These are phyloP conservation scores for Stachybotrys chartarum DNA, from an alignment of 2,329 filamentous ascomycete genomes.

Conservation along the genomic window DNA sequence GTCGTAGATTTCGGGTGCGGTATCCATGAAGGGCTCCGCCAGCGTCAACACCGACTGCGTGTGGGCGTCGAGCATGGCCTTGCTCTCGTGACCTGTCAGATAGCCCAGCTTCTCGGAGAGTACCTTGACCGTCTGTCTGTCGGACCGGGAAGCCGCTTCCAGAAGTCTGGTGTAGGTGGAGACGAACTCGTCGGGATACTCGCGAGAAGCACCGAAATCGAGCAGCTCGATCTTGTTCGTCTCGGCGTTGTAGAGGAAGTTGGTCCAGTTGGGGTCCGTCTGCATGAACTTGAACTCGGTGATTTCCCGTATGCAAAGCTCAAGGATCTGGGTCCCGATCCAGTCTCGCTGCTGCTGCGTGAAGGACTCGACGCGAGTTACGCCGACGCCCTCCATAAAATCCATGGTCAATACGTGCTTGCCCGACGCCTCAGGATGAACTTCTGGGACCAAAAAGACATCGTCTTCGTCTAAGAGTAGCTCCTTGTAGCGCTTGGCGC, in stretches of 20 bases:
- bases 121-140: conserved; percentile 55
- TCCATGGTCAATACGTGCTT: conserved; percentile 89
- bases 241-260: conserved; percentile 81
- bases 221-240: conserved; percentile 76
- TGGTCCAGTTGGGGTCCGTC: conserved; percentile 99
- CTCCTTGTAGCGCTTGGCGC: conserved; percentile 65
- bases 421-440: conserved; percentile 73
- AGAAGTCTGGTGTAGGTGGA: conserved; percentile 73
- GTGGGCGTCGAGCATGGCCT: conserved; percentile 83
- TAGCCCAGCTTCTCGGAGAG: conserved; percentile 79
- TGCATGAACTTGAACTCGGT: conserved; percentile 97
- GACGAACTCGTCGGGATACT: conserved; percentile 76
- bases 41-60: conserved; percentile 82
- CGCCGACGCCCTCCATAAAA: conserved; percentile 76
- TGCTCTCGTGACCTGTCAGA: conserved; percentile 82
- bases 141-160: conserved; percentile 66
- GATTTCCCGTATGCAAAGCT: conserved; percentile 87
- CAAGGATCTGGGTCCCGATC: conserved; percentile 91
- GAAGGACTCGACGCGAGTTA: conserved; percentile 72
- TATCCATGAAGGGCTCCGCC: conserved; percentile 78
- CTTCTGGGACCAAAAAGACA: conserved; percentile 71
- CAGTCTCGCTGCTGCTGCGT: conserved; percentile 83
- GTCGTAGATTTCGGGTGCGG: conserved; percentile 78
- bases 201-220: conserved; percentile 89
- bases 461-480: conserved; percentile 61